Base-by-base conservation (phyloP, 2,329 filamentous ascomycete species). In the Aspergillus niger region DNA sequence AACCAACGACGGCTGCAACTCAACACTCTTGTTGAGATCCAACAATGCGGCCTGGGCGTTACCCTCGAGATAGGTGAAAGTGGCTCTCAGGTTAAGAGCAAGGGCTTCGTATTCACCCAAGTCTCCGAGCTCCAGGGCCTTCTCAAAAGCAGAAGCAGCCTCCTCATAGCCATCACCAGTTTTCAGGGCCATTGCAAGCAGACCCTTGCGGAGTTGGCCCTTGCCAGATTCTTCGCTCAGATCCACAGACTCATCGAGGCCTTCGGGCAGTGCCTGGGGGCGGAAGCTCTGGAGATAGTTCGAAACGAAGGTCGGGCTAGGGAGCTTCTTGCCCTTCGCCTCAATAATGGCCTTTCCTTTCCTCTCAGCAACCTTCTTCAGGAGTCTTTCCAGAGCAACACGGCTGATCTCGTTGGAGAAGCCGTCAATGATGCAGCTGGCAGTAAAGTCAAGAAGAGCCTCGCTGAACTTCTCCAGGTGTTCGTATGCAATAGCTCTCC, bases 241-340 rank as follows among this genome's bases (percentile, higher is more conserved):
- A 67, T 96, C 91, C n/a, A 83, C 87, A 7, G 87, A 85, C 68
- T 96, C 91, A 62, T 94, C 92, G 55, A 99, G 82, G 11, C 92
- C 94, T 63, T 83, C 86, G 3, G 95, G 94, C 2, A 91, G 85
- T 51, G 87, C 83, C 81, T 90, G 91, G 61, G 88, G 83, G 62
- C 95, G 90, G 90, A 99, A 99, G 82, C 94, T 98, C 81, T 98
- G 94, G 32, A 99, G 89, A 79, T 99, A 99, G 83, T 99, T 99
- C 74, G 92, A 92, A 67, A 99, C 93, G 70, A 98, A 99, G 11
- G 93, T 97, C 30, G 95, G 90, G 78, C 93, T 97, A 20, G 95
- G 95, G 54, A 99, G 85, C 80, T 91, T 94, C 81, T 92, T 90
- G 70, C 85, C 85, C 78, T 93, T 94, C 62, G 85, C 85, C 71